phyloP scores from a whole-genome alignment of 2,329 filamentous ascomycete genomes.

The Aaosphaeria pasadenensis region DNA sequence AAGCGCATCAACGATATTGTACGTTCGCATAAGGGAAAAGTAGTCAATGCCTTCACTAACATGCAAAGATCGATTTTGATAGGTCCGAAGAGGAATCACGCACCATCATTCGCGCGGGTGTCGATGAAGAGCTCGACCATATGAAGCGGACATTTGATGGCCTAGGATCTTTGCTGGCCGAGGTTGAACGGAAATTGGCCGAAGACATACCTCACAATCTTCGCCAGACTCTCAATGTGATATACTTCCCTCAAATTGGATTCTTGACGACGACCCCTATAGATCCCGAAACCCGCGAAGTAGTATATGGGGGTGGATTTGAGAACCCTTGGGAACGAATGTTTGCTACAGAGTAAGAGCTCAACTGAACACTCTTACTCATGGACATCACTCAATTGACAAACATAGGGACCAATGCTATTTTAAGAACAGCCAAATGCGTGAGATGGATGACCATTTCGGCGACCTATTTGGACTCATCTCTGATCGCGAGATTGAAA shows the following conservation, averaged over 20 bases:
- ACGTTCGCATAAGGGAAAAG: neutral
- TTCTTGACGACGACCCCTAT: constrained; percentile 76
- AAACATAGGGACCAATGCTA: constrained; percentile 57
- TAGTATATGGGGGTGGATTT: constrained; percentile 60
- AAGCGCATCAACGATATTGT: constrained; percentile 67
- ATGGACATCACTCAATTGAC: neutral
- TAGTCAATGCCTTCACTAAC: constrained; percentile 1
- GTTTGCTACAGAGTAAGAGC: constrained; percentile 61
- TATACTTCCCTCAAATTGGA: constrained; percentile 88
- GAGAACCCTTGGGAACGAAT: constrained; percentile 71
- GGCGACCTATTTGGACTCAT: constrained; percentile 86
- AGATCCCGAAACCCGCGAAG: constrained; percentile 56
- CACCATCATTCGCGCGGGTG: constrained; percentile 68
- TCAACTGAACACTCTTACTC: neutral
- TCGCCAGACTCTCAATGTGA: constrained; percentile 64
- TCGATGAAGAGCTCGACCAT: constrained; percentile 73
- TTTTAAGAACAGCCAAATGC: constrained; percentile 84
- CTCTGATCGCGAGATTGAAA: constrained; percentile 87
- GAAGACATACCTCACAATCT: constrained; percentile 59
- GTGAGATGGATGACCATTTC: constrained; percentile 73
- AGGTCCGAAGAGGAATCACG: constrained; percentile 68
- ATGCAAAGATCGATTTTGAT: constrained; percentile 68
- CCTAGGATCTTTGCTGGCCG: constrained; percentile 68
- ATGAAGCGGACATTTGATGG: constrained; percentile 76
- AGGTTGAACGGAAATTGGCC: constrained; percentile 64